A percentile compares a stretch with the other conserved stretches of the same genome.
These are phyloP conservation scores for Gossypioides kirkii DNA, from an alignment of 345 rosid genomes.

Conservation along the genomic window DNA sequence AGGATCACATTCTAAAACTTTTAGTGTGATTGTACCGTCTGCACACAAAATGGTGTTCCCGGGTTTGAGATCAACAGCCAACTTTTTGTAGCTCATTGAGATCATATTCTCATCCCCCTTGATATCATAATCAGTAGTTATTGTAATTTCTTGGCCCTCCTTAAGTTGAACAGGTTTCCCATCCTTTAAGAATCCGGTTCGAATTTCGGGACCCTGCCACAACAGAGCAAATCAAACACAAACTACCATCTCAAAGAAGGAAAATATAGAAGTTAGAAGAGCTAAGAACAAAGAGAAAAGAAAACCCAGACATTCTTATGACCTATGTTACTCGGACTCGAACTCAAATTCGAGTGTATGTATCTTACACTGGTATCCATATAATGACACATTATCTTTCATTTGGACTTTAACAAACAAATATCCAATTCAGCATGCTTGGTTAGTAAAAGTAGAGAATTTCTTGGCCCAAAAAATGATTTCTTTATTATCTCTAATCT, in stretches of 20 bases:
- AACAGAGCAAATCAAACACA: not conserved
- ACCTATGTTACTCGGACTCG: not conserved
- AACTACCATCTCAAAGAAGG: not conserved
- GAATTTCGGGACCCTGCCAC: slow-evolving; percentile 65
- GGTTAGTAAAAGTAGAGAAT: not conserved
- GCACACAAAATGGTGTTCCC: slow-evolving; percentile 77
- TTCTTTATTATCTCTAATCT: not conserved
- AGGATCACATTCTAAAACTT: slow-evolving; percentile 67
- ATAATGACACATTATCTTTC: not conserved
- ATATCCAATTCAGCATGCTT: not conserved
- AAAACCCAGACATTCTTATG: not conserved
- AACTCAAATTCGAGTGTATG: not conserved
- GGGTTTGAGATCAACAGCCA: slow-evolving; percentile 69
- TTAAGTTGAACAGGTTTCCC: slow-evolving; percentile 54
- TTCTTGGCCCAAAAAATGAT: not conserved
- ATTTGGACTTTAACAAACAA: not conserved
- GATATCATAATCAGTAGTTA: slow-evolving; percentile 72
- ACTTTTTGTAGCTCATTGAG: slow-evolving; percentile 87
- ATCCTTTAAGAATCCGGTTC: slow-evolving; percentile 62
- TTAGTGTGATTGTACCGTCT: slow-evolving; percentile 76
- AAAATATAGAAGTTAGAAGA: not conserved
- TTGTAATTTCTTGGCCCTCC: slow-evolving; percentile 58
- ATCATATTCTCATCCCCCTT: slow-evolving; percentile 64
- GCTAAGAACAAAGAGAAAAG: not conserved
- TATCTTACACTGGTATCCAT: too few species aligned